Evolutionary conservation across 1,139 yeast genomes (phyloP).

Genomic region (Kazachstania sp.): DNA sequence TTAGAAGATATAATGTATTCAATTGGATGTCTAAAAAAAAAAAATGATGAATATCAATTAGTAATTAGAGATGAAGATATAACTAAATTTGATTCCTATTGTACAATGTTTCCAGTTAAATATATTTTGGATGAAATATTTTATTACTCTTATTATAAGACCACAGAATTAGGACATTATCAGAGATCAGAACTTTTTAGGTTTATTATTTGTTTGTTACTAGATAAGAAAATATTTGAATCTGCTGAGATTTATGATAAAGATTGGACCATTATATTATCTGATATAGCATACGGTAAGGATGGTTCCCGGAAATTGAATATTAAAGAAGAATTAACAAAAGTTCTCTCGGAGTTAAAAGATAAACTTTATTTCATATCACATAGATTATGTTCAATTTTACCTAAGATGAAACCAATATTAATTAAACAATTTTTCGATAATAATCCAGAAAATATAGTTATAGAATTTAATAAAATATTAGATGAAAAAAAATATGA

Average conservation of each 20-base stretch:
- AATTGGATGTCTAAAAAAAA: constrained; percentile 6
- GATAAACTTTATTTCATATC: constrained; percentile 19
- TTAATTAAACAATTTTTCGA: constrained; percentile 12
- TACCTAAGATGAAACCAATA: constrained; percentile 15
- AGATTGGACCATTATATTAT: constrained; percentile 13
- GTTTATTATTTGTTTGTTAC: constrained; percentile 18
- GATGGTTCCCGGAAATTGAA: too few relatives aligned
- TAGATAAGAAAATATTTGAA: constrained; percentile 25
- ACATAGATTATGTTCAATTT: constrained; percentile 17
- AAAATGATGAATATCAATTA: neutral
- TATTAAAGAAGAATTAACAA: too few relatives aligned
- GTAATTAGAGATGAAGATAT: constrained; percentile 4
- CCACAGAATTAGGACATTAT: too few relatives aligned
- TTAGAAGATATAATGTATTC: neutral
- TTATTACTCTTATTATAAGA: too few relatives aligned
- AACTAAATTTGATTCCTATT: constrained; percentile 15
- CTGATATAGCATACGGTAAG: too few relatives aligned
- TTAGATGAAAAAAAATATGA: constrained; percentile 16
- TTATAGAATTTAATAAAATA: constrained; percentile 16
- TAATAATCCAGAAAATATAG: constrained; percentile 4
- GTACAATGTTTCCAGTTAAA: constrained; percentile 17
- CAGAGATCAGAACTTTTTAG: neutral
- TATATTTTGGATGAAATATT: constrained; percentile 11
- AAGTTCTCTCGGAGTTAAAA: neutral
- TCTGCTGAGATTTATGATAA: constrained; percentile 13